Evolutionary conservation across 257 asterid genomes (phyloP).

Genomic region (Prunella vulgaris): DNA sequence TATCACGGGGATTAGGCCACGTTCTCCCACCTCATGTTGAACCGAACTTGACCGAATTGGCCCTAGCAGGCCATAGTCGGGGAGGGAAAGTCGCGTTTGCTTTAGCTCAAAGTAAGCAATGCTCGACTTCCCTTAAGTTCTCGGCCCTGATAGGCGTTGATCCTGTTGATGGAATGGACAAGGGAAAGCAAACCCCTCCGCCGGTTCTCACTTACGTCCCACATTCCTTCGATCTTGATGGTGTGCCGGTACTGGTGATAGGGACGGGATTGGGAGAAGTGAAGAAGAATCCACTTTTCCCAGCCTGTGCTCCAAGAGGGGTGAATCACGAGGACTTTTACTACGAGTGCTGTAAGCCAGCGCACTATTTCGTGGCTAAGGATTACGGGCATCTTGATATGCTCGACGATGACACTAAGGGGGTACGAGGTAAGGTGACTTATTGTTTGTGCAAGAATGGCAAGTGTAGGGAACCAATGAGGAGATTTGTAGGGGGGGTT

Average conservation of each 20-base stretch:
- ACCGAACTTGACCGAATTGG: constrained; percentile 53
- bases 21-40: constrained; percentile 57
- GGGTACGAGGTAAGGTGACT: constrained; percentile 59
- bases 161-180: constrained; percentile 78
- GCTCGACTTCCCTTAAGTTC: constrained; percentile 29
- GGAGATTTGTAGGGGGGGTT: constrained; percentile 73
- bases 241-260: constrained; percentile 46
- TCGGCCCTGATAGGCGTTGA: constrained; percentile 84
- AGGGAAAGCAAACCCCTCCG: constrained; percentile 69
- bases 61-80: constrained; percentile 78
- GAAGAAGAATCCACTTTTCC: constrained; percentile 58
- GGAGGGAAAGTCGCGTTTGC: constrained; percentile 89
- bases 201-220: constrained; percentile 68
- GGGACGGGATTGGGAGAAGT: constrained; percentile 84
- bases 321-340: constrained; percentile 80
- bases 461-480: constrained; percentile 65
- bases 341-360: constrained; percentile 56
- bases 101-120: constrained; percentile 36
- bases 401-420: constrained; percentile 74
- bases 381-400: constrained; percentile 84
- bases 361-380: constrained; percentile 63
- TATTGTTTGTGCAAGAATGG: constrained; percentile 82
- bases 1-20: constrained; percentile 40
- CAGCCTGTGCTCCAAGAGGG: constrained; percentile 84
- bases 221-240: constrained; percentile 52